These are phyloP conservation scores for Diaporthe sp. DNA, from an alignment of 2,329 filamentous ascomycete genomes.

Conservation along the genomic window DNA sequence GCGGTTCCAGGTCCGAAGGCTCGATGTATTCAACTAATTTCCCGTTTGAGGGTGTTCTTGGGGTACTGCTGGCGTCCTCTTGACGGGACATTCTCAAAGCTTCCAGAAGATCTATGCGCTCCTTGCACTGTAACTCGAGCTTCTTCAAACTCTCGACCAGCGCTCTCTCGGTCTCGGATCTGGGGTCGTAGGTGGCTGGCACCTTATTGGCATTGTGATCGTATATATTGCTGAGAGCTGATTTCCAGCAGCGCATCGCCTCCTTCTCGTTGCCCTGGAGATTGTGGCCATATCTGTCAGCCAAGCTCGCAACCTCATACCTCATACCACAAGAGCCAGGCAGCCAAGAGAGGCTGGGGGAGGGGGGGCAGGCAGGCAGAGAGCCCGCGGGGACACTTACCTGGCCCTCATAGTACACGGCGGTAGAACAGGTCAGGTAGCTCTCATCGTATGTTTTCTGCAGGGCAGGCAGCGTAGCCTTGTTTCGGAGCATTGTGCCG, in stretches of 20 bases:
- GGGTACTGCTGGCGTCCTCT: conserved; percentile 46
- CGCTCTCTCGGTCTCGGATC: conserved; percentile 85
- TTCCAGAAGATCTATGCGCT: conserved; percentile 88
- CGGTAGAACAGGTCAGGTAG: conserved; percentile 93
- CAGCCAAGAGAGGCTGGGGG: conserved; percentile 22
- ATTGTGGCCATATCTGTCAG: conserved; percentile 14
- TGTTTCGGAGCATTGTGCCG: conserved; percentile 64
- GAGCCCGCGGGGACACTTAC: conserved; percentile 58
- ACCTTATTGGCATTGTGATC: conserved; percentile 84
- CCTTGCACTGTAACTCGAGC: conserved; percentile 91
- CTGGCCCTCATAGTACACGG: conserved; percentile 95
- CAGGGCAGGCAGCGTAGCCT: conserved; percentile 71
- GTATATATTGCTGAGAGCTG: conserved; percentile 88
- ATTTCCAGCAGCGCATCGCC: conserved; percentile 90
- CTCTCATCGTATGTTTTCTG: conserved; percentile 99
- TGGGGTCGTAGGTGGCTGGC: conserved; percentile 74
- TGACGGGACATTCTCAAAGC: conserved; percentile 76
- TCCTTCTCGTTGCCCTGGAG: conserved; percentile 87
- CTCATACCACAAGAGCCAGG: no score
- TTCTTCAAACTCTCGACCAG: conserved; percentile 83
- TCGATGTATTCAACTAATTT: conserved; percentile 33
- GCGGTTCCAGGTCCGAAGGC: conserved; percentile 35
- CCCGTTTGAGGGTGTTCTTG: conserved; percentile 36
- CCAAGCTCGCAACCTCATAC: background rate
- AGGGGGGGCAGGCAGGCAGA: background rate